These are phyloP conservation scores for Dendrocalamus sinicus DNA, from an alignment of 176 grass and related monocot species.

Conservation along the genomic window DNA sequence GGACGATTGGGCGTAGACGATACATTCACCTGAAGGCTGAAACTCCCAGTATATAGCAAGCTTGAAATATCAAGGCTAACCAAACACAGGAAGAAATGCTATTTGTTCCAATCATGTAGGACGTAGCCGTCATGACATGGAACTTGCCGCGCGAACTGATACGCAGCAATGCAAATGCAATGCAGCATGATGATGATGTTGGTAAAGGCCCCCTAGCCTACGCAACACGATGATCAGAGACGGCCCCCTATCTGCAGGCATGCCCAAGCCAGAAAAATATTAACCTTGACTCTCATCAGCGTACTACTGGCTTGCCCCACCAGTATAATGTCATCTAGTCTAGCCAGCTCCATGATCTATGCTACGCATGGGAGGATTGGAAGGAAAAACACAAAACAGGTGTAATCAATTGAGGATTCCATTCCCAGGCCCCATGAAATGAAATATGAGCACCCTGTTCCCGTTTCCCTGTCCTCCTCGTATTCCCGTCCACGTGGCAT, in stretches of 20 bases:
- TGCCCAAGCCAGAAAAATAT: not conserved
- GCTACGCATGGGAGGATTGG: too few relatives aligned
- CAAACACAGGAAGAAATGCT: too few relatives aligned
- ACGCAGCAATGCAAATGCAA: not conserved
- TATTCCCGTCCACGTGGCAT: too few relatives aligned
- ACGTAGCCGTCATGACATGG: conserved; percentile 25
- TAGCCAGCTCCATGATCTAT: not conserved
- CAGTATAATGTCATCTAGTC: not conserved
- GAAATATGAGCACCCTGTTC: not conserved
- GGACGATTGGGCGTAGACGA: too few relatives aligned
- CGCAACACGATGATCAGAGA: not conserved
- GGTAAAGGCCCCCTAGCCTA: not conserved
- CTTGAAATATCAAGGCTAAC: too few relatives aligned
- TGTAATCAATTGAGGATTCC: not conserved
- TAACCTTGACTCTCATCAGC: not conserved
- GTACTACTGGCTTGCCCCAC: not conserved
- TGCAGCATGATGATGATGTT: not conserved
- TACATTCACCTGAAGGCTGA: too few relatives aligned
- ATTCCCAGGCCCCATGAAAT: not conserved
- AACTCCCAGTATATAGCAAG: too few relatives aligned
- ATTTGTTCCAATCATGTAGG: not conserved
- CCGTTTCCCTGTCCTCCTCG: too few relatives aligned
- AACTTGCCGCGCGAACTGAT: not conserved
- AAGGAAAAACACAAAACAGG: too few relatives aligned
- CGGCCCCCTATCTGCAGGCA: not conserved